phyloP scores from a whole-genome alignment of 2,329 filamentous ascomycete genomes.

The Penicillium decumbens region DNA sequence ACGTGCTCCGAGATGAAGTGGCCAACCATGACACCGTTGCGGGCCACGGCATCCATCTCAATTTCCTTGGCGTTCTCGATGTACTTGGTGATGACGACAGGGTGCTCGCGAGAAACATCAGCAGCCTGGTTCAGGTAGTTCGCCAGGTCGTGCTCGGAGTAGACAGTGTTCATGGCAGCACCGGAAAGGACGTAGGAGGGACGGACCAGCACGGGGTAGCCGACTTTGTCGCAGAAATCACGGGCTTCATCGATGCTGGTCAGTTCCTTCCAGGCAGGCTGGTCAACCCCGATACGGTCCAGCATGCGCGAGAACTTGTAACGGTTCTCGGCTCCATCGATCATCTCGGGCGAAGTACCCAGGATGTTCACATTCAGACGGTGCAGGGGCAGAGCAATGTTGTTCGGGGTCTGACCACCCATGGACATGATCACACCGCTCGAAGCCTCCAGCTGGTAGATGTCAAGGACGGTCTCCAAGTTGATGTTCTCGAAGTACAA shows the following conservation, averaged over 20 bases:
- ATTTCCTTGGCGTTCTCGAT: conserved; percentile 99
- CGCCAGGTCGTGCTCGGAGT: conserved; percentile 87
- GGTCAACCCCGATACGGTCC: conserved; percentile 88
- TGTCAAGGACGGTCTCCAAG: conserved; percentile 83
- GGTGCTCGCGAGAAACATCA: conserved; percentile 90
- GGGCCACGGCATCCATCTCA: conserved; percentile 97
- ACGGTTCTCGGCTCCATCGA: conserved; percentile 92
- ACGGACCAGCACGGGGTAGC: conserved; percentile 89
- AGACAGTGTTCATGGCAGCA: conserved; percentile 98
- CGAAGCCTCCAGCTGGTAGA: conserved; percentile 81
- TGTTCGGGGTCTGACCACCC: conserved; percentile 97
- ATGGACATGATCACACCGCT: conserved; percentile 87
- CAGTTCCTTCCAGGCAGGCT: conserved; percentile 96
- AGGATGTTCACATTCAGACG: conserved; percentile 87
- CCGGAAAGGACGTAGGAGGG: conserved; percentile 96
- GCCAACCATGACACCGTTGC: conserved; percentile 80
- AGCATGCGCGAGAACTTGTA: conserved; percentile 99
- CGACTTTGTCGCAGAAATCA: conserved; percentile 79
- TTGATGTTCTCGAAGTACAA: conserved; percentile 97
- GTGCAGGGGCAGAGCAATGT: conserved; percentile 86
- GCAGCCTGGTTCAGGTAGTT: conserved; percentile 84
- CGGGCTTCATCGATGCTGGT: conserved; percentile 90
- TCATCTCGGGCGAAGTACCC: conserved; percentile 97
- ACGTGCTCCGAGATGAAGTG: conserved; percentile 99
- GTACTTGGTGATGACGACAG: conserved; percentile 98